Conservation (phyloP, 306 rosid species). For the Lathyrus aphaca region DNA sequence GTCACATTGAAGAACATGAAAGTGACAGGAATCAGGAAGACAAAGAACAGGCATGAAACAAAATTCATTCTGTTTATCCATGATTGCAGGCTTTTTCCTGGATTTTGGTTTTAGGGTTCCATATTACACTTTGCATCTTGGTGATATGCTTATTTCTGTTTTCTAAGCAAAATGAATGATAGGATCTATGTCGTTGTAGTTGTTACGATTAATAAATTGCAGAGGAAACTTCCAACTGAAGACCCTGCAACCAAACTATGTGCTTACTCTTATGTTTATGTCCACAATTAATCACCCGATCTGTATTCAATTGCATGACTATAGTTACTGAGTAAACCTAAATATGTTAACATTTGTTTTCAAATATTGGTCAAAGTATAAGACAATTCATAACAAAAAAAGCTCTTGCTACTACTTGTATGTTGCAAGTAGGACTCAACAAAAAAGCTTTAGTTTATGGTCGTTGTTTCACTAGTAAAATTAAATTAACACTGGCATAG, state of each 20-base stretch:
- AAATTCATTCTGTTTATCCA: constrained; percentile 17
- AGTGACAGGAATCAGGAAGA: not conserved
- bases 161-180: constrained; percentile 12
- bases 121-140: constrained; percentile 20
- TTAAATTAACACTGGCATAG: constrained; percentile 14
- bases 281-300: too few species aligned
- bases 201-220: constrained; percentile 5
- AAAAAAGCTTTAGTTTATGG: not conserved
- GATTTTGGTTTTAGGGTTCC: constrained; percentile 26
- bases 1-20: not conserved
- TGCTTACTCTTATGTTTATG: not conserved
- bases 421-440: constrained; percentile 22
- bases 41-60: not conserved
- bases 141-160: constrained; percentile 40
- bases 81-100: constrained; percentile 3
- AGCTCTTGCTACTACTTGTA: constrained; percentile 32
- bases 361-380: not conserved
- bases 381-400: constrained; percentile 37
- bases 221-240: constrained; percentile 4
- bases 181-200: constrained; percentile 29
- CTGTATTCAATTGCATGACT: too few species aligned
- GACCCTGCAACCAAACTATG: not conserved
- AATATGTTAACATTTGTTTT: not conserved
- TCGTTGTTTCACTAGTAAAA: constrained; percentile 31
- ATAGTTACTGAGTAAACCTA: not conserved